Evolutionary conservation across 129 eudicot genomes (phyloP), one percentile per base, ranked within the genome.

Genomic region (Erigeron canadensis): DNA sequence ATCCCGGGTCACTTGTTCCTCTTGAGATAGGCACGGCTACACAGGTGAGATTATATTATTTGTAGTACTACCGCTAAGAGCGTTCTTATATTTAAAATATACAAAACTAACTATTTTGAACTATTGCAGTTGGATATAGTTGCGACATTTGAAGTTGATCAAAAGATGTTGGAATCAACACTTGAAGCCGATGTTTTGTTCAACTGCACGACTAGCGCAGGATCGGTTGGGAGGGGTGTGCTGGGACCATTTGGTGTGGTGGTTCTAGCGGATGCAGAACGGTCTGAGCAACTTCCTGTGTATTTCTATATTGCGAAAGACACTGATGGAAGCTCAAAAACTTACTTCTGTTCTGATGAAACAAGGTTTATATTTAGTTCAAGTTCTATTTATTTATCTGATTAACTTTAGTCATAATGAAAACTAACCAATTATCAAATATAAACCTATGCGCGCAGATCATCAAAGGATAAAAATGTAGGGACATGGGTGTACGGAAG

Each of bases 241-340:
- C 82, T 89, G 71, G 98, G 98, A 59, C 98, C 98, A 17, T 93
- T 93, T 69, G 98, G 98, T 6, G 57, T 93, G 13, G 40, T 89
- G 48, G 96, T 89, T 78, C 70, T 89, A 70, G 96, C 98, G 1
- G 98, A 89, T 53, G 80, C 83, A 5, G 51, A 80, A 2, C 88
- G 81, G 19, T 8, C 89, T 0, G 98, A 93, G 72, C 82, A 75
- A 18, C 91, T 92, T 38, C 96, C 98, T 1, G 79, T 93, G 6
- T 93, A 93, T 70, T 93, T 93, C 80, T 89, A 93, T 57, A 75
- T 93, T 42, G 83, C 86, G 40, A 89, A 84, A 81, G 88, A 76
- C 70, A 74, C 82, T 34, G 83, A 89, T 72, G 98, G 98, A 8
- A 76, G 71, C 51, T 59, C 79, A 17, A 78, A 75, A 65, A 84